Base-by-base conservation (phyloP, 2,329 filamentous ascomycete genomes). In the Hirsutella thompsonii region DNA sequence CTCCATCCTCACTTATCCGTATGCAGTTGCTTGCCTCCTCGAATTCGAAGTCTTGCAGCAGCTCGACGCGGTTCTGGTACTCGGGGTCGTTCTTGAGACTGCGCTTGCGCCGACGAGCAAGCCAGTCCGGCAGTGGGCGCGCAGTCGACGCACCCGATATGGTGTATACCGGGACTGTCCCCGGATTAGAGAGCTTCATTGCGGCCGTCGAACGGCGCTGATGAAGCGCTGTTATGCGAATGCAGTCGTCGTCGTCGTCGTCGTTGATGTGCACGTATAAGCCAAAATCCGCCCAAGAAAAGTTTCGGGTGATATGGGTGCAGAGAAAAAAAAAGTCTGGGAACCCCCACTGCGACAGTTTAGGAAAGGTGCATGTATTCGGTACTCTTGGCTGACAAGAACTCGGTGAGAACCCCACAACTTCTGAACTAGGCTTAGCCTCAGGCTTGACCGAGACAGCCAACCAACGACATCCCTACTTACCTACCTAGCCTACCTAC, bases 31-130 rank as follows among this genome's bases (percentile, higher is more conserved):
- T 94, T 33, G 93, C 90, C 63, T 94, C 89, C 54, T 95, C 89
- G 54, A 98, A 96, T 56, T 93, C 89, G 60, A 98, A 98, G 57
- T 98, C 92, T 55, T 98, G 92, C 30, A 98, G 74, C 43, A 98
- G 71, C 62, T 98, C 92, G 52, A 98, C 81, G 49, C 92, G 83
- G 60, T 88, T 94, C 47, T 89, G 82, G 63, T 90, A 96, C 57
- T 95, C 90, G 45, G 83, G 72, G 57, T 96, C 90, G 50, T 90
- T 80, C 63, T 96, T 96, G 51, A 95, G 67, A 56, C 85, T 93
- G 58, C 84, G 76, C 70, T 95, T 96, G 58, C 90, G 74, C 53
- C 87, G 82, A 49, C 87, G 76, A 28, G 88, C 83, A 45, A 98
- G 83, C 89, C 92, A 98, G 64, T 98, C 92, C 45, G 92, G 92